Evolutionary conservation across 352 stramenopile genomes (phyloP).

Genomic region (Pythium guiyangense): DNA sequence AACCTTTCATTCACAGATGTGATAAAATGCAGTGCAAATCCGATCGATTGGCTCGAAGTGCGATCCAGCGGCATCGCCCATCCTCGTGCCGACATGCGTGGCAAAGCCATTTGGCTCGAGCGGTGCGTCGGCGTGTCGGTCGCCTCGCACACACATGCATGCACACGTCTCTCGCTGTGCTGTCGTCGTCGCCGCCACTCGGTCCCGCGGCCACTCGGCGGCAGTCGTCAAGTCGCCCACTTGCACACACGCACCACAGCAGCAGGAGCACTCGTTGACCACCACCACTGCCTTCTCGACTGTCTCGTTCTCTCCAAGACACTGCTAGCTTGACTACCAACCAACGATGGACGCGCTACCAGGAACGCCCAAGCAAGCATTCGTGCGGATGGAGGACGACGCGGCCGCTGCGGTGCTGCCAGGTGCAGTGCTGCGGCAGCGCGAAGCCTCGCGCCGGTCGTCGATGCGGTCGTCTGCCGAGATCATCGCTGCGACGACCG

Average conservation of each 20-base stretch:
- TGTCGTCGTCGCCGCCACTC: not conserved
- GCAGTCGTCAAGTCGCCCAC: not conserved
- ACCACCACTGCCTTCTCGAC: too few relatives aligned
- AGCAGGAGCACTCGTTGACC: too few relatives aligned
- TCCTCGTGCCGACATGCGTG: too few relatives aligned
- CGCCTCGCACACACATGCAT: not conserved
- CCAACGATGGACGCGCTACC: conserved; percentile 18
- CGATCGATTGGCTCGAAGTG: too few relatives aligned
- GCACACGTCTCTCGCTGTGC: too few relatives aligned
- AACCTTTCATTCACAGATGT: too few relatives aligned
- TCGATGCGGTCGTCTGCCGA: conserved; percentile 47
- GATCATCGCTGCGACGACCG: conserved; percentile 44
- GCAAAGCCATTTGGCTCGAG: too few relatives aligned
- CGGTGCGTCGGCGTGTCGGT: not conserved
- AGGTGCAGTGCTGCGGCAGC: conserved; percentile 7
- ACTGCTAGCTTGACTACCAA: too few relatives aligned
- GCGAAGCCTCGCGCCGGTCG: conserved; percentile 21
- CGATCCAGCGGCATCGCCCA: too few relatives aligned
- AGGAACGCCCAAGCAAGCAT: conserved; percentile 24
- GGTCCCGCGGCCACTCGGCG: not conserved
- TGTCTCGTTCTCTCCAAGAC: not conserved
- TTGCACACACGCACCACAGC: not conserved
- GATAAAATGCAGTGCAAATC: too few relatives aligned
- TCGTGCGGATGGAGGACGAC: conserved; percentile 32
- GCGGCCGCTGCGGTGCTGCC: conserved; percentile 1